phyloP scores from a whole-genome alignment of 441 rosid genomes.

The Biscutella auriculata region DNA sequence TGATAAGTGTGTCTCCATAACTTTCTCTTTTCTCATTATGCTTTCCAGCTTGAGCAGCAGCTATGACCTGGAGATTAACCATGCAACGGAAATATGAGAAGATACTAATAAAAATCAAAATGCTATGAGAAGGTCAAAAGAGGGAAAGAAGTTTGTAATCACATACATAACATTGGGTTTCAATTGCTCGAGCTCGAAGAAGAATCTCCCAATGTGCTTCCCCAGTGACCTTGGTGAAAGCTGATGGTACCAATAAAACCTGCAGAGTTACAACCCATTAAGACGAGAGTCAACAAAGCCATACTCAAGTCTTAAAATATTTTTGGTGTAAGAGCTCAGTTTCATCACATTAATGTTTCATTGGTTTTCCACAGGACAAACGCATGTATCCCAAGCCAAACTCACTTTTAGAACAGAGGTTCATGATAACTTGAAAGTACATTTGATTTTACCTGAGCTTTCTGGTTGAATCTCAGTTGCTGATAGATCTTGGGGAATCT shows the following conservation, averaged over 20 bases:
- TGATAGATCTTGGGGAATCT: conserved; percentile 93
- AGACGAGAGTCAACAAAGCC: not conserved
- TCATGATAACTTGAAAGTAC: not conserved
- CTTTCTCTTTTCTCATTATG: conserved; percentile 83
- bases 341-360: not conserved
- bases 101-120: not conserved
- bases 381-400: not conserved
- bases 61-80: conserved; percentile 51
- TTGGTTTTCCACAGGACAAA: not conserved
- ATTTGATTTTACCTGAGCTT: conserved; percentile 46
- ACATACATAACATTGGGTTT: conserved; percentile 90
- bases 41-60: conserved; percentile 88
- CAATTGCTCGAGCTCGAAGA: conserved; percentile 86
- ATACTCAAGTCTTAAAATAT: not conserved
- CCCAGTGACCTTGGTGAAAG: conserved; percentile 84
- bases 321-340: not conserved
- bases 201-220: conserved; percentile 96
- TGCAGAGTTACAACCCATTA: conserved; percentile 17
- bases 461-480: conserved; percentile 69
- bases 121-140: not conserved
- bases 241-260: conserved; percentile 82
- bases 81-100: not conserved
- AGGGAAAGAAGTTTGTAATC: not conserved
- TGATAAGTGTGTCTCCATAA: conserved; percentile 75
- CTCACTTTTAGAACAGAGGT: not conserved